Percentiles rank a stretch among this genome's conserved stretches.
These are phyloP conservation scores for Aspergillus funiculosus DNA, from an alignment of 495 filamentous ascomycete genomes.

Conservation along the genomic window DNA sequence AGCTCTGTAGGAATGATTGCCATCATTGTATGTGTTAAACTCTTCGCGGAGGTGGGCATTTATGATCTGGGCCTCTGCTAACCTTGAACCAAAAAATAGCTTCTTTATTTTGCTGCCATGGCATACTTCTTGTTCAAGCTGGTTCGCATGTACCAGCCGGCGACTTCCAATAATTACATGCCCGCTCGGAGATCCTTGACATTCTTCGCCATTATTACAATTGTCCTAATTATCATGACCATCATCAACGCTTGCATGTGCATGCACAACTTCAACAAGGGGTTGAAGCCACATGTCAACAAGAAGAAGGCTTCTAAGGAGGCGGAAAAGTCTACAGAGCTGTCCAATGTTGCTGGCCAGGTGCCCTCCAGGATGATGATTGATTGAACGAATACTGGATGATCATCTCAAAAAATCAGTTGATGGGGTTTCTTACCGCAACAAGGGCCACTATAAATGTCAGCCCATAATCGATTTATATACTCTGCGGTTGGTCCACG, in stretches of 20 bases:
- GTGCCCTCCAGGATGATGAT: constrained; percentile 80
- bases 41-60: no score
- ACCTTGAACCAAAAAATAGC: no score
- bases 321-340: constrained; percentile 72
- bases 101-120: constrained; percentile 82
- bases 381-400: constrained; percentile 49
- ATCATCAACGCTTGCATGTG: constrained; percentile 85
- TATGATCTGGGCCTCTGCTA: no score
- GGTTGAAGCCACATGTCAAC: constrained; percentile 80
- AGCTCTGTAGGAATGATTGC: constrained; percentile 67
- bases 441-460: background rate
- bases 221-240: constrained; percentile 79
- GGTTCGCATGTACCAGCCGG: constrained; percentile 78
- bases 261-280: constrained; percentile 83
- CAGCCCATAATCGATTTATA: constrained; percentile 7
- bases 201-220: constrained; percentile 87
- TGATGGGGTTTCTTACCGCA: background rate
- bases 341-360: constrained; percentile 43
- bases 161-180: constrained; percentile 50
- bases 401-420: constrained; percentile 2
- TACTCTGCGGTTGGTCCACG: constrained; percentile 12
- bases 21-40: constrained; percentile 55
- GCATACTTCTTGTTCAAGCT: constrained; percentile 99
- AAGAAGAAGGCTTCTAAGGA: constrained; percentile 53
- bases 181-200: constrained; percentile 77